These are phyloP conservation scores for Apiospora kogelbergensis DNA, from an alignment of 2,329 filamentous ascomycete genomes.

Conservation along the genomic window DNA sequence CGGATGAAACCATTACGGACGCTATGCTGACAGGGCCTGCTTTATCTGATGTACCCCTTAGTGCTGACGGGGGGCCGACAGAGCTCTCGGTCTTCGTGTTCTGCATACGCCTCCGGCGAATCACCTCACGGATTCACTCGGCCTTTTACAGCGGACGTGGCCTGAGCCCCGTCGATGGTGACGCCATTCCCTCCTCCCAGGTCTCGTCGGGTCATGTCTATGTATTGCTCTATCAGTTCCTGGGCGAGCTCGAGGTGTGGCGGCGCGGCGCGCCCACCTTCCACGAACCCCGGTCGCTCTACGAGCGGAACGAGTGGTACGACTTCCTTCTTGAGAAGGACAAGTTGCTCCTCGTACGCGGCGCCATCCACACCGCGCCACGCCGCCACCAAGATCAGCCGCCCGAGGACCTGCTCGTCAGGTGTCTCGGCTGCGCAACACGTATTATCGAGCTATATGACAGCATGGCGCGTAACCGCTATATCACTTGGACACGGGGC, in stretches of 20 bases:
- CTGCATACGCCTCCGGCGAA: conserved; percentile 37
- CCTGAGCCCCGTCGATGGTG: conserved; percentile 12
- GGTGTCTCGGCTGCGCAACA: conserved; percentile 36
- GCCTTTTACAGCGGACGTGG: conserved; percentile 20
- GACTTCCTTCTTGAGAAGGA: conserved; percentile 43
- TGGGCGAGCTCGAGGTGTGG: conserved; percentile 37
- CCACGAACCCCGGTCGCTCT: conserved; percentile 36
- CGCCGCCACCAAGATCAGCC: conserved; percentile 31
- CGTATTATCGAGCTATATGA: conserved; percentile 40
- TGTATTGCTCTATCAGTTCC: conserved; percentile 27
- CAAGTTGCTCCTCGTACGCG: conserved; percentile 37
- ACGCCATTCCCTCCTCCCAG: background rate
- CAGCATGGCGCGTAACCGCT: conserved; percentile 31
- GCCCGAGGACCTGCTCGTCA: conserved; percentile 29
- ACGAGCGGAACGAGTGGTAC: conserved; percentile 44
- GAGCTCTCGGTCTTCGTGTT: conserved; percentile 40
- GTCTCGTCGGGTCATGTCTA: conserved; percentile 23
- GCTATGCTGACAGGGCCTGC: conserved; percentile 9
- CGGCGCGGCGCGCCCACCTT: conserved; percentile 33
- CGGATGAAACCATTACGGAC: conserved; percentile 32
- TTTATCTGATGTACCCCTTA: conserved; percentile 14
- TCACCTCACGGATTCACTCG: conserved; percentile 39
- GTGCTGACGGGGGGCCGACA: conserved; percentile 16
- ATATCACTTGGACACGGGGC: conserved; percentile 44
- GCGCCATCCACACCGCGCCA: conserved; percentile 39